Evolutionary conservation across 306 rosid genomes (phyloP).

Genomic region (Rubus parviflorus): DNA sequence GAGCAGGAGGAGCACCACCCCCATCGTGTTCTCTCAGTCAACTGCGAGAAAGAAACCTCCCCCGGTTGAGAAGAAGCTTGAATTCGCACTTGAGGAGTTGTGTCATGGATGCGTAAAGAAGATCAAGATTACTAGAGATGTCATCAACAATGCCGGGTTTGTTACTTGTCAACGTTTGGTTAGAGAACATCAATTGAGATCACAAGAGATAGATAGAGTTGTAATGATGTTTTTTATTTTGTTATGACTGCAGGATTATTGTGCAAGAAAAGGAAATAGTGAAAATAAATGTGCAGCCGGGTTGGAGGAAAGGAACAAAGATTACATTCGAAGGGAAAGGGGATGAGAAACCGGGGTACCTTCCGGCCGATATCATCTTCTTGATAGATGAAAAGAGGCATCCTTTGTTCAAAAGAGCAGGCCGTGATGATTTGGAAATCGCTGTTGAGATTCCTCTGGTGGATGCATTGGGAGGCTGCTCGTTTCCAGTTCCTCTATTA

Average conservation of each 20-base stretch:
- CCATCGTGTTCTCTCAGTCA: constrained; percentile 80
- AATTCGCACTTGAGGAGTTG: constrained; percentile 69
- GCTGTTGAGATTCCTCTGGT: constrained; percentile 66
- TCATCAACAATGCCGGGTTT: constrained; percentile 63
- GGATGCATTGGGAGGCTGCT: constrained; percentile 77
- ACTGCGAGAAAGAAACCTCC: constrained; percentile 58
- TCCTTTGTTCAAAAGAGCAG: constrained; percentile 59
- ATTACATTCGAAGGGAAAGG: constrained; percentile 86
- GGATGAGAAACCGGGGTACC: constrained; percentile 85
- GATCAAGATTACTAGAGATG: constrained; percentile 69
- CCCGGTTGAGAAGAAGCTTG: constrained; percentile 59
- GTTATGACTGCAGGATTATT: constrained; percentile 45
- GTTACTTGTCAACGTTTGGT: constrained; percentile 9
- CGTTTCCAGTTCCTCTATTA: constrained; percentile 65
- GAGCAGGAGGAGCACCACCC: constrained; percentile 53
- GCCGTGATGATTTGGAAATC: constrained; percentile 62
- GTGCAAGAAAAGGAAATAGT: constrained; percentile 63
- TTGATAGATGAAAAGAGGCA: constrained; percentile 68
- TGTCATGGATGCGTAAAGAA: constrained; percentile 70
- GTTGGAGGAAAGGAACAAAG: constrained; percentile 89
- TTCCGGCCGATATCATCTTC: constrained; percentile 80
- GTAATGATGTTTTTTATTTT: background rate
- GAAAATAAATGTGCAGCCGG: constrained; percentile 73
- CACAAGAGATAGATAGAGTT: no score
- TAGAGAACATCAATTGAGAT: background rate